Evolutionary conservation across 2,329 filamentous ascomycete genomes (phyloP), one percentile per base, ranked within the genome.

Genomic region (Curvularia sp.): DNA sequence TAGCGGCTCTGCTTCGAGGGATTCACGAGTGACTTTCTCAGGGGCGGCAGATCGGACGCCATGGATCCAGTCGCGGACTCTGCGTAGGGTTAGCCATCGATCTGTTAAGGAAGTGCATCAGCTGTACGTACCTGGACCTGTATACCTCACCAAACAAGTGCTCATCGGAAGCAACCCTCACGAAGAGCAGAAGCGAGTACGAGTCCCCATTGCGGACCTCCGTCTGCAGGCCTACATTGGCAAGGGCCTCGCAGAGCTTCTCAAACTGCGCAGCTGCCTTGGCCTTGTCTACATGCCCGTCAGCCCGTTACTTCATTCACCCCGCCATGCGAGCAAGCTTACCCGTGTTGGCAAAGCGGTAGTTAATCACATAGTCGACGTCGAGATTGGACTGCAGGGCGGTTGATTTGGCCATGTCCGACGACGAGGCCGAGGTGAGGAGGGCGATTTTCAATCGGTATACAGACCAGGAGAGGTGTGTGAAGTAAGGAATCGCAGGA

Each of bases 21-120:
- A 85, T 58, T 86, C 82, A 47, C 84, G 80, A 18, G 92, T 86
- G 65, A 96, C 88, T 71, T 87, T 89, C 55, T 87, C 85, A 0
- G 94, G 94, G 34, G 92, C 88, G 19, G 87, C 85, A 49, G 90
- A 85, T 62, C 92, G 89, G 53, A 97, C 89, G 51, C 93, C 93
- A 74, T 95, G 90, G 32, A 98, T 86, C 92, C 93, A 99, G 79
- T 98, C 95, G 74, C 93, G 91, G 18, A 97, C 88, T 64, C 95
- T 90, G 50, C 18, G 27, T 3, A 23, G 8, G 15, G 25, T 60
- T 19, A 62, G 42, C 12, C 41, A 48, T 39, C n/a, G 32, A 9
- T 10, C 23, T 13, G 19, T 7, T 15, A 12, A 27, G 6, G 27
- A 0, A 34, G 0, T 28, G 13, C n/a, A 49, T n/a, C 19, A 3